Evolutionary conservation across 2,329 filamentous ascomycete species (phyloP), one percentile per base, ranked within the genome.

Genomic region (Neofusicoccum sp.): DNA sequence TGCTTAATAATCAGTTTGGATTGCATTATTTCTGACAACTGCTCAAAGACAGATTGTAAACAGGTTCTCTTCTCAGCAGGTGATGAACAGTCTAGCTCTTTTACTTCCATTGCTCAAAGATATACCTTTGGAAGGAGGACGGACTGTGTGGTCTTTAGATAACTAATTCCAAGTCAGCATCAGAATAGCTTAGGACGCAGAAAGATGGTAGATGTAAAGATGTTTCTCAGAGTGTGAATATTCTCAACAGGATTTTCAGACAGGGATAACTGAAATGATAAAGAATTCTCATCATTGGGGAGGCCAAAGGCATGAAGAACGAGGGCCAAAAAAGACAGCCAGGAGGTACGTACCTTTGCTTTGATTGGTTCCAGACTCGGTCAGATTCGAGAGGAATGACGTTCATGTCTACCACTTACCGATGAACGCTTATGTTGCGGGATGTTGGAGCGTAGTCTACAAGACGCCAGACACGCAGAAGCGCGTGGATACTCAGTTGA

Each of bases 161-260:
- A n/a, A n/a, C n/a, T n/a, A n/a, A n/a, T n/a, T n/a, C n/a, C n/a
- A 20, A 43, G 95, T 89, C 74, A 74, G 76, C 28, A 51, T 62
- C 24, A 6, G 8, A 26, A 20, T n/a, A n/a, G n/a, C n/a, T n/a
- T n/a, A n/a, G n/a, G n/a, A n/a, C n/a, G 8, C 4, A 5, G 7
- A 20, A 26, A 20, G n/a, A 20, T 6, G 40, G n/a, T 24, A 6
- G 9, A 8, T 20, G 40, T 8, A 7, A 43, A 11, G n/a, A 24
- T n/a, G n/a, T n/a, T 54, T 40, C 51, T 56, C 51, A 56, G 51
- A 56, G 51, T 54, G 36, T 56, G 49, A 54, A 56, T 56, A 24
- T 26, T 56, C 51, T 56, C 51, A 56, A 56, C 51, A 56, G 51
- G 38, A 56, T 56, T 11, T 56, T 56, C 38, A 56, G 51, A 56